Percentiles rank a stretch among this genome's conserved stretches.
phyloP scores from a whole-genome alignment of 2,329 filamentous ascomycete species.

The Dactylonectria macrodidyma region DNA sequence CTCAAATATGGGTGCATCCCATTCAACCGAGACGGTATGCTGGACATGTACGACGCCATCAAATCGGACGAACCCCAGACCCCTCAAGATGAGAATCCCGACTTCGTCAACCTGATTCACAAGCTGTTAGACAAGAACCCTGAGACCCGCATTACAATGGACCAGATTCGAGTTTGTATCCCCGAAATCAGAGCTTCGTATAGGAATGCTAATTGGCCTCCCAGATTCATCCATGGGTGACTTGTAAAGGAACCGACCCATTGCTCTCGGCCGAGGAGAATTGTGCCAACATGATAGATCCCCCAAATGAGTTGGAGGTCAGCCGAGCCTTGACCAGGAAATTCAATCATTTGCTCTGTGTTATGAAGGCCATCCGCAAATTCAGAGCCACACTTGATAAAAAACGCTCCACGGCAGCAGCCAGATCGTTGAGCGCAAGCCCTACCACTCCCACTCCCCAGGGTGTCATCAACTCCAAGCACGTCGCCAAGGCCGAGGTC shows the following conservation, averaged over 20 bases:
- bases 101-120: constrained; percentile 82
- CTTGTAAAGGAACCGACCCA: constrained; percentile 81
- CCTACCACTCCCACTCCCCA: constrained; percentile 22
- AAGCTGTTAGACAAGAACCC: constrained; percentile 89
- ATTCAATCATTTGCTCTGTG: constrained; percentile 87
- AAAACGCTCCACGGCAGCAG: constrained; percentile 31
- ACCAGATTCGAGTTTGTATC: constrained; percentile 80
- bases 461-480: constrained; percentile 44
- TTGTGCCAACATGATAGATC: constrained; percentile 82
- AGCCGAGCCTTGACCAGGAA: constrained; percentile 92
- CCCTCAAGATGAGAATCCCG: constrained; percentile 73
- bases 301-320: constrained; percentile 91
- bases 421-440: constrained; percentile 28
- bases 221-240: constrained; percentile 95
- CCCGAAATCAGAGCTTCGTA: not conserved
- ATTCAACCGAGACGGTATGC: constrained; percentile 83
- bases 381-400: constrained; percentile 82
- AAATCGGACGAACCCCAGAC: constrained; percentile 77
- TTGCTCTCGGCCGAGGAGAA: constrained; percentile 89
- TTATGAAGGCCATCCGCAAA: constrained; percentile 91
- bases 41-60: constrained; percentile 93
- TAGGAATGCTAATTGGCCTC: constrained; percentile 35
- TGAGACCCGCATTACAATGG: constrained; percentile 85
- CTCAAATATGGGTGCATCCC: constrained; percentile 90
- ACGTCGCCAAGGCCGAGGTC: constrained; percentile 61